phyloP scores from a whole-genome alignment of 2,329 filamentous ascomycete genomes.

The Aureobasidium musti region DNA sequence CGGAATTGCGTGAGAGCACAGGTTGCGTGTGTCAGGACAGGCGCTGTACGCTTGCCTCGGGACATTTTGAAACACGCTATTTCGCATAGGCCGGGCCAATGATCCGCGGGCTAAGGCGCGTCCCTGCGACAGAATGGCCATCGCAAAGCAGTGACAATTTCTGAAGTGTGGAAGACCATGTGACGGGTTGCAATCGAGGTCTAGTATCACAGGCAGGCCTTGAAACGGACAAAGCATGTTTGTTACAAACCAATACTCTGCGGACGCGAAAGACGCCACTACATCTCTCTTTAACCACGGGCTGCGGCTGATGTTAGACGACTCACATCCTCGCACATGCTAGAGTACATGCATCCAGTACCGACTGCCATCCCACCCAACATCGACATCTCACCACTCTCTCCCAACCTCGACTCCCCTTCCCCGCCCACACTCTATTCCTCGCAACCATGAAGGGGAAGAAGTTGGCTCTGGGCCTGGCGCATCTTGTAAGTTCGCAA shows the following conservation, averaged over 20 bases:
- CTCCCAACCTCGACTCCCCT: background rate
- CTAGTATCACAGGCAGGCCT: slow-evolving; percentile 9
- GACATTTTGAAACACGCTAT: slow-evolving; percentile 11
- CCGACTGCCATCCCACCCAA: background rate
- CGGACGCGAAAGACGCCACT: slow-evolving; percentile 14
- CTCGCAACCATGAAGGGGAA: slow-evolving; percentile 17
- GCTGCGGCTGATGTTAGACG: slow-evolving; percentile 19
- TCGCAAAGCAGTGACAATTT: slow-evolving; percentile 10
- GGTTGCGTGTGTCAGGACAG: background rate
- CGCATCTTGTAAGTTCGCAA: slow-evolving; percentile 16
- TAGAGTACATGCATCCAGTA: background rate
- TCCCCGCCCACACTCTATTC: background rate
- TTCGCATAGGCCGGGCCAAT: background rate
- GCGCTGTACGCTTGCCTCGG: background rate
- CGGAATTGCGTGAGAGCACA: no score
- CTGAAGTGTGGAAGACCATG: slow-evolving; percentile 3
- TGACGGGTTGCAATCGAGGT: background rate
- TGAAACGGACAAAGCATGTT: slow-evolving; percentile 18
- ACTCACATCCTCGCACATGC: background rate
- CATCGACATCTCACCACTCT: background rate
- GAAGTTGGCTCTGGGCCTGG: slow-evolving; percentile 22
- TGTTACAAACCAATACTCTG: background rate
- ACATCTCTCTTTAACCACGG: background rate
- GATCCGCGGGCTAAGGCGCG: slow-evolving; percentile 15
- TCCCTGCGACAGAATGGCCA: background rate